Percentiles rank a stretch among this genome's conserved stretches.
Evolutionary conservation across 306 rosid genomes (phyloP).

Genomic region (Begonia loranthoides): DNA sequence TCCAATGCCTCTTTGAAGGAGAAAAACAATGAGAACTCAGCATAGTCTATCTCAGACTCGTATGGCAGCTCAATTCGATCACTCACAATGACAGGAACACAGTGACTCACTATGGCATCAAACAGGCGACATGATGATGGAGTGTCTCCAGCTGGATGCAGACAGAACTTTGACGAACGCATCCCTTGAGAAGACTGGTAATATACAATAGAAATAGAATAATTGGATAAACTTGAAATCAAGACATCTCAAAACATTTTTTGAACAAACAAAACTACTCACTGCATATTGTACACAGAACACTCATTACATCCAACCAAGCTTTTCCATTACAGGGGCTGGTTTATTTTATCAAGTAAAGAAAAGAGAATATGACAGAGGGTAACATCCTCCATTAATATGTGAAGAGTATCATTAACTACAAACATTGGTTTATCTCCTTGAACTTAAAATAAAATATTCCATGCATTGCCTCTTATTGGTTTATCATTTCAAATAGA

Average conservation of each 20-base stretch:
- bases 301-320: no score
- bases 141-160: constrained; percentile 95
- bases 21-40: constrained; percentile 65
- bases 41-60: constrained; percentile 87
- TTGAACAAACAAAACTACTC: no score
- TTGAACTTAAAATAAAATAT: no score
- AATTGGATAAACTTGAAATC: constrained; percentile 7
- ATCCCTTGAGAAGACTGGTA: constrained; percentile 76
- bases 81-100: constrained; percentile 90
- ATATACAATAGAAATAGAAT: constrained; percentile 7
- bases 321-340: no score
- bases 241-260: neutral
- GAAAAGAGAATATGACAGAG: no score
- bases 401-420: no score
- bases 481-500: no score
- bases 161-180: constrained; percentile 88
- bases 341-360: no score
- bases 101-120: constrained; percentile 94
- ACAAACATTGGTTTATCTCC: no score
- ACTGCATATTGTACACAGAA: no score
- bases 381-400: no score
- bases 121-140: constrained; percentile 97
- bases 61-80: constrained; percentile 96
- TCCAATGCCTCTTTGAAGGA: constrained; percentile 80
- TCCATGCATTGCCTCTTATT: no score